Base-by-base conservation (phyloP, 345 rosid genomes). In the Mercurialis annua region DNA sequence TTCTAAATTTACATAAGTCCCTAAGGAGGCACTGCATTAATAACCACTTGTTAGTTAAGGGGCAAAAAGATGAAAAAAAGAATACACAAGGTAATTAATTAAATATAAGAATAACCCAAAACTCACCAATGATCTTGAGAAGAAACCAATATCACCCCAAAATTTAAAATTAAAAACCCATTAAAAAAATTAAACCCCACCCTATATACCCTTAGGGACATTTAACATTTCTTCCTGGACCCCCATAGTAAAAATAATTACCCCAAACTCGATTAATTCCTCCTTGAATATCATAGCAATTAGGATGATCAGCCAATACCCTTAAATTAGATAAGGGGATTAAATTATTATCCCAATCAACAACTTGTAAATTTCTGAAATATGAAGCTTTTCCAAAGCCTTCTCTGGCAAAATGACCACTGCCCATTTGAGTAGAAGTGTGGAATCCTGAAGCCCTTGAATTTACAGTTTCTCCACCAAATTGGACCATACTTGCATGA, bases 351-450 rank as follows among this genome's bases (percentile, higher is more conserved):
- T 94, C 98, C 98, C 98, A 91, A 74, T 94, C 98, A 18, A 94
- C 99, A 31, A 81, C 82, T 70, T 94, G 96, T 44, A 94, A 62
- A 72, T 91, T 94, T 54, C 99, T 64, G 49, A 94, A 91, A 80
- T 94, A 94, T 2, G 99, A 84, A 4, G 99, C 96, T 77, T 84
- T 89, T 36, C 90, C 88, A 59, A 94, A 94, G 1, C 98, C 99
- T 77, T 89, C 97, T n/a, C 87, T 92, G 0, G 96, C 81, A 49
- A 91, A 94, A 74, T 91, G 99, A 3, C 99, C 99, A 71, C 99
- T 94, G 0, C 99, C 99, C 99, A 94, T 94, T 78, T 89, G 89
- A 0, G 99, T 94, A 1, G 84, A 69, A 21, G 99, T 91, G 85
- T 94, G 99, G 21, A 77, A 83, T 34, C 96, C 99, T 27, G 83